Conservation (phyloP, 1,284 basidiomycete genomes). For the Chiua sp. region DNA sequence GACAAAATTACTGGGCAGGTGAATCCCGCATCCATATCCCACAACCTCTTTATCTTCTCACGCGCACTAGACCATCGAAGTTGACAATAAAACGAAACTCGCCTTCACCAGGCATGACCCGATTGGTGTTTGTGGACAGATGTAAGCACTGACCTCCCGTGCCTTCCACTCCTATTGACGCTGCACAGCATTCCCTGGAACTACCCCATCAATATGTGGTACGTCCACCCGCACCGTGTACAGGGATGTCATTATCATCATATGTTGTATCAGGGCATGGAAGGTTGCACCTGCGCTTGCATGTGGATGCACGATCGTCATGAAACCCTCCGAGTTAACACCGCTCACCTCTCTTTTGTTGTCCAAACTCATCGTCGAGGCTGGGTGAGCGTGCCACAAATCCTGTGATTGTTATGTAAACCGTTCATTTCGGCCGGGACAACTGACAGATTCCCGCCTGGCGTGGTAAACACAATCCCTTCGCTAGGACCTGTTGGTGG, state of each 20-base stretch:
- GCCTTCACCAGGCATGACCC: slow-evolving; percentile 93
- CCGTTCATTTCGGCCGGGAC: slow-evolving; percentile 18
- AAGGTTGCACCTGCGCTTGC: slow-evolving; percentile 92
- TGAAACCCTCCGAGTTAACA: slow-evolving; percentile 94
- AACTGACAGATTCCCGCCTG: slow-evolving; percentile 80
- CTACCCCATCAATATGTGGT: slow-evolving; percentile 93
- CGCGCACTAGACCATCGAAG: slow-evolving; percentile 70
- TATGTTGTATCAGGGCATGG: slow-evolving; percentile 69
- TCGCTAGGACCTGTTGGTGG: slow-evolving; percentile 87
- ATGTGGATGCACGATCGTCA: slow-evolving; percentile 85
- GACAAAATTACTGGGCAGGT: slow-evolving; percentile 75
- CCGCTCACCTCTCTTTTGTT: slow-evolving; percentile 88
- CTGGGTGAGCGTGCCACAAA: slow-evolving; percentile 57
- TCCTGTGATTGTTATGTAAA: slow-evolving; percentile 17
- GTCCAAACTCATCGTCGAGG: slow-evolving; percentile 79
- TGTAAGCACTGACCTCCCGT: slow-evolving; percentile 52
- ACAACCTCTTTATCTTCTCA: slow-evolving; percentile 4
- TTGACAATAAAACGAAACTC: slow-evolving; percentile 80
- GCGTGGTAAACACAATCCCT: slow-evolving; percentile 90
- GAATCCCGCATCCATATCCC: slow-evolving; percentile 12
- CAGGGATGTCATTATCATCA: slow-evolving; percentile 10
- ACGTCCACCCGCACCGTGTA: slow-evolving; percentile 17
- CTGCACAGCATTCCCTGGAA: slow-evolving; percentile 83
- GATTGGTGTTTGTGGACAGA: slow-evolving; percentile 92
- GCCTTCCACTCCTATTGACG: slow-evolving; percentile 9